Percentiles rank a stretch among this genome's conserved stretches.
Conservation (phyloP, 1,284 basidiomycete genomes). For the Irpex rosettiformis region DNA sequence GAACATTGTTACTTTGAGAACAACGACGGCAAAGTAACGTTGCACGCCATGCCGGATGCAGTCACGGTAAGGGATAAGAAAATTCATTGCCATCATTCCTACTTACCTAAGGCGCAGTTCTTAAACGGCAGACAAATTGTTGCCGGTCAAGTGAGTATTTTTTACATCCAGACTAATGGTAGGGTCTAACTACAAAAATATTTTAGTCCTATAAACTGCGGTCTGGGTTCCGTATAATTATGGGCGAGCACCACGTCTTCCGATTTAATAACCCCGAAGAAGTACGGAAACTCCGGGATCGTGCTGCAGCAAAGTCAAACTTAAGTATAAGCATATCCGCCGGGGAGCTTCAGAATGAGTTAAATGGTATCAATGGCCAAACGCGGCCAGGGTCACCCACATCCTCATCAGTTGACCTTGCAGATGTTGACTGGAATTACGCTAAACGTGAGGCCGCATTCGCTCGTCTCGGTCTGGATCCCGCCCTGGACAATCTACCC, state of each 20-base stretch:
- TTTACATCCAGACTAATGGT: slow-evolving; percentile 11
- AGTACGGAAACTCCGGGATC: slow-evolving; percentile 85
- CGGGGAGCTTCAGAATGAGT: slow-evolving; percentile 52
- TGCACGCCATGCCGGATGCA: slow-evolving; percentile 76
- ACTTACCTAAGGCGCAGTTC: slow-evolving; percentile 47
- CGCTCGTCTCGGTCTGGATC: slow-evolving; percentile 78
- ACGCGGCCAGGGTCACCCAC: slow-evolving; percentile 79
- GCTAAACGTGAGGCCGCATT: slow-evolving; percentile 90
- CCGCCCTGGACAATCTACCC: slow-evolving; percentile 84
- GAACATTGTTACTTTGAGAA: slow-evolving; percentile 94
- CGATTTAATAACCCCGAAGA: slow-evolving; percentile 96
- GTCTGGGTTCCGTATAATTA: slow-evolving; percentile 94
- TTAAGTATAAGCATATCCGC: slow-evolving; percentile 63
- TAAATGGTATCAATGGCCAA: slow-evolving; percentile 37
- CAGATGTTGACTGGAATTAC: slow-evolving; percentile 90
- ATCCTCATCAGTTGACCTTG: slow-evolving; percentile 61
- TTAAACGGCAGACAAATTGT: slow-evolving; percentile 89
- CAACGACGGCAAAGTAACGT: slow-evolving; percentile 78
- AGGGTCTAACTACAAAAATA: slow-evolving; percentile 22
- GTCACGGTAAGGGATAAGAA: slow-evolving; percentile 73
- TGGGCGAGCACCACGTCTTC: slow-evolving; percentile 97
- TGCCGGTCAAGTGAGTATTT: slow-evolving; percentile 61
- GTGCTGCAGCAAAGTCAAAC: slow-evolving; percentile 66
- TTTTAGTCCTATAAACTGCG: slow-evolving; percentile 73
- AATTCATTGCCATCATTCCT: slow-evolving; percentile 4